phyloP scores from a whole-genome alignment of 306 rosid genomes.

The Luffa aegyptiaca region DNA sequence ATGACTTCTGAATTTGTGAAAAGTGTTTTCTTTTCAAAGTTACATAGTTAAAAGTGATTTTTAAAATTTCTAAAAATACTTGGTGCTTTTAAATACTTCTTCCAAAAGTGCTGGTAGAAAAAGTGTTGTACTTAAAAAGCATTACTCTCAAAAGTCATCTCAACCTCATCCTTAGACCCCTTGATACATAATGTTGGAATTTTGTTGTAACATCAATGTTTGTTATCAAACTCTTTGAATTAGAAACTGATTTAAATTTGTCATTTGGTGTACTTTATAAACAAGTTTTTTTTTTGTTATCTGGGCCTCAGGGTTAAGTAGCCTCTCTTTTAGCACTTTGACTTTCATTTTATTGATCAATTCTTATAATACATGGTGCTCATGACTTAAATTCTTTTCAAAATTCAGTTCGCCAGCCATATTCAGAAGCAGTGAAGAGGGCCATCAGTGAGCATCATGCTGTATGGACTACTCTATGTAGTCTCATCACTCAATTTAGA shows the following conservation, averaged over 20 bases:
- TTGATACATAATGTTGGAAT: neutral
- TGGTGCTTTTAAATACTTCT: neutral
- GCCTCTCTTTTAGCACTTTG: neutral
- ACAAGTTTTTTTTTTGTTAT: neutral
- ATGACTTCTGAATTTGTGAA: no score
- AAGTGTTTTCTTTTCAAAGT: no score
- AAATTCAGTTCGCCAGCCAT: slow-evolving; percentile 43
- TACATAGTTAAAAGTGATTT: no score
- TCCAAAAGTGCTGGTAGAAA: neutral
- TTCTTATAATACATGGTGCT: neutral
- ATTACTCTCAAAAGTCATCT: neutral
- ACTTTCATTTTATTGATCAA: neutral
- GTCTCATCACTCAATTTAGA: slow-evolving; percentile 11
- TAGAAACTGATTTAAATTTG: neutral
- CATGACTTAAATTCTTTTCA: slow-evolving; percentile 21
- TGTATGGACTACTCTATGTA: slow-evolving; percentile 37
- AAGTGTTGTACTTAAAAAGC: neutral
- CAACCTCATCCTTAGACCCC: neutral
- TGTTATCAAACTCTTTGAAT: neutral
- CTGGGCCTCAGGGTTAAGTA: neutral
- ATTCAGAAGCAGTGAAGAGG: slow-evolving; percentile 62
- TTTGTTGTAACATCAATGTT: neutral
- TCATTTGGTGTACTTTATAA: neutral
- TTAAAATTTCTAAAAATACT: neutral
- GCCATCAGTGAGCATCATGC: slow-evolving; percentile 59